phyloP scores from a whole-genome alignment of 495 filamentous ascomycete species.

The Talaromyces adpressus region DNA sequence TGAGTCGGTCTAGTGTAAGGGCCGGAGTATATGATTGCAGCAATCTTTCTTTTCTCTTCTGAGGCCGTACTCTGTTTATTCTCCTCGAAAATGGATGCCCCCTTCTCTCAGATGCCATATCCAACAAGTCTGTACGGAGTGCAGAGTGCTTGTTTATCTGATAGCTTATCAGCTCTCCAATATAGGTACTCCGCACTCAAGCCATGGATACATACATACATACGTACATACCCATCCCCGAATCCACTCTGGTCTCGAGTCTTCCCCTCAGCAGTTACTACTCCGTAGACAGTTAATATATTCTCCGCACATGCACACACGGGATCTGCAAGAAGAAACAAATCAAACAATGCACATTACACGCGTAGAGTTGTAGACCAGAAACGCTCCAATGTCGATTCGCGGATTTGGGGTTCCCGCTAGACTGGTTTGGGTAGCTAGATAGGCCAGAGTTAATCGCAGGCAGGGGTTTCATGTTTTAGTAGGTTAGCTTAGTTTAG shows the following conservation, averaged over 20 bases:
- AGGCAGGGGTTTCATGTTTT: not conserved
- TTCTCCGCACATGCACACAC: not conserved
- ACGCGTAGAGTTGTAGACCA: not conserved
- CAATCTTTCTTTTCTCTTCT: not conserved
- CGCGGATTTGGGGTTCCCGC: not conserved
- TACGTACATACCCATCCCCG: not conserved
- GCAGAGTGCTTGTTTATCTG: not conserved
- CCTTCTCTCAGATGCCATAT: not conserved
- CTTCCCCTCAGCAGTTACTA: not conserved
- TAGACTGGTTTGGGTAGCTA: conserved; percentile 14
- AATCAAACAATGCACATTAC: not conserved
- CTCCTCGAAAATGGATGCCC: not conserved
- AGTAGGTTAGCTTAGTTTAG: not conserved
- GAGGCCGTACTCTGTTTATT: not conserved
- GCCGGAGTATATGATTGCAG: not conserved
- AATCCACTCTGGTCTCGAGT: not conserved
- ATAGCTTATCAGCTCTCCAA: not conserved
- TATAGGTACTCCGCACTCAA: not conserved
- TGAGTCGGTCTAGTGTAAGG: not conserved
- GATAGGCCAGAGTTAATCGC: conserved; percentile 14
- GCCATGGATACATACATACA: not conserved
- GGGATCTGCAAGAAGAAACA: not conserved
- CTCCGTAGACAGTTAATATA: no score
- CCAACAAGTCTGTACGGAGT: not conserved
- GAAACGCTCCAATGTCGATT: not conserved